phyloP scores from a whole-genome alignment of 345 rosid genomes.

The Cardamine chenopodiifolia region DNA sequence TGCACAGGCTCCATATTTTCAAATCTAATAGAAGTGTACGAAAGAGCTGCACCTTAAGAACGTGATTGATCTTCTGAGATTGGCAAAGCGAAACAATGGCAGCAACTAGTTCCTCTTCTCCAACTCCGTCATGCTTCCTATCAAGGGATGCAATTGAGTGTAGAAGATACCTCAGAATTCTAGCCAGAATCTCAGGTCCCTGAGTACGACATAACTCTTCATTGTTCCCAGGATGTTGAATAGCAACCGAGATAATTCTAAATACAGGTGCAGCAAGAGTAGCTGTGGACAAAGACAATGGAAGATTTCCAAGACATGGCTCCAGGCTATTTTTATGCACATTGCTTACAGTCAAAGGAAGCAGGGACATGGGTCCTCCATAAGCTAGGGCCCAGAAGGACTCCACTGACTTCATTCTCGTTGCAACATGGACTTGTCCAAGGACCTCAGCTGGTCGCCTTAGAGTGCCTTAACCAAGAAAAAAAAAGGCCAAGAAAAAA shows the following conservation, averaged over 20 bases:
- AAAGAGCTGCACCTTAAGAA: constrained; percentile 93
- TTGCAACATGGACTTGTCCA: constrained; percentile 97
- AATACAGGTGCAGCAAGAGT: constrained; percentile 90
- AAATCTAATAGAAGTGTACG: constrained; percentile 85
- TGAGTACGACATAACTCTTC: constrained; percentile 77
- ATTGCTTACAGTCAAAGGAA: constrained; percentile 78
- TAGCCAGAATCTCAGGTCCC: constrained; percentile 92
- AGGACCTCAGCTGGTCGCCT: constrained; percentile 98
- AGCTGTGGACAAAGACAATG: constrained; percentile 64
- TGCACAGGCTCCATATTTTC: constrained; percentile 94
- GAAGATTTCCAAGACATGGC: constrained; percentile 63
- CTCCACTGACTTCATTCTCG: constrained; percentile 82
- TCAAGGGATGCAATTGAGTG: constrained; percentile 73
- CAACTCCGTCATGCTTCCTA: constrained; percentile 68
- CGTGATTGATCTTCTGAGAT: constrained; percentile 80
- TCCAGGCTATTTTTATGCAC: constrained; percentile 77
- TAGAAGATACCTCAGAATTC: constrained; percentile 83
- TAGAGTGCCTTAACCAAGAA: constrained; percentile 59
- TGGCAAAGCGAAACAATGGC: constrained; percentile 93
- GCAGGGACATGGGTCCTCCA: constrained; percentile 97
- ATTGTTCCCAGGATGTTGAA: constrained; percentile 85
- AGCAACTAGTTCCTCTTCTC: constrained; percentile 96
- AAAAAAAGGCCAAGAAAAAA: constrained; percentile 20
- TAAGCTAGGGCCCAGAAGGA: constrained; percentile 95
- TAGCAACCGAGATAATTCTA: constrained; percentile 77